Evolutionary conservation across 1,284 basidiomycete genomes (phyloP).

Genomic region (Microbotryum saponariae): DNA sequence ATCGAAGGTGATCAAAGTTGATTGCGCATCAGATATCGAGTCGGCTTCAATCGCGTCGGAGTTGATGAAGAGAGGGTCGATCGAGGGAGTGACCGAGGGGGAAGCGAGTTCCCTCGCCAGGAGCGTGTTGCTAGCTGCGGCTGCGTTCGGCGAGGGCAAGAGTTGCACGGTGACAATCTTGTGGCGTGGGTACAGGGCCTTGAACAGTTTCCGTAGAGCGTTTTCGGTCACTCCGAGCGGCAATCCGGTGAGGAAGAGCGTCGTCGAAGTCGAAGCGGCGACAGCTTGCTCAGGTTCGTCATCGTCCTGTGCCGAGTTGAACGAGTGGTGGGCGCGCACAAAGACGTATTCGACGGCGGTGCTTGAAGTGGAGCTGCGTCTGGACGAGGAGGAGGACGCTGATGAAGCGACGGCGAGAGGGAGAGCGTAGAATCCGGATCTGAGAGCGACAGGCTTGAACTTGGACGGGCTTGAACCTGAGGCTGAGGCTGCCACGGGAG

Average conservation of each 20-base stretch:
- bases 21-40: background rate
- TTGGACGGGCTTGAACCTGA: background rate
- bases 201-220: background rate
- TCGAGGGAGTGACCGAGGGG: background rate
- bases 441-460: constrained; percentile 7
- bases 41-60: no score
- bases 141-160: background rate
- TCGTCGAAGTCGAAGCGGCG: background rate
- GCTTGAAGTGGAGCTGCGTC: constrained; percentile 1
- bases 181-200: background rate
- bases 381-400: background rate
- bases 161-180: background rate
- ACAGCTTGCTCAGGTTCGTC: background rate
- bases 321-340: background rate
- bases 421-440: background rate
- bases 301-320: background rate
- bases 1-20: constrained; percentile 16
- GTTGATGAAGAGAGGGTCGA: background rate
- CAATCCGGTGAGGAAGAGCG: constrained; percentile 3
- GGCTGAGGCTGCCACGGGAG: no score
- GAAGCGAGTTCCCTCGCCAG: background rate
- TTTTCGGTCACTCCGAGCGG: background rate
- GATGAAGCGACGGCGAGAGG: no score
- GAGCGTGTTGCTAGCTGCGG: background rate
- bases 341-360: background rate